These are phyloP conservation scores for Syncephalastrum monosporum DNA, from an alignment of 371 early-diverging fungal genomes.

Conservation along the genomic window DNA sequence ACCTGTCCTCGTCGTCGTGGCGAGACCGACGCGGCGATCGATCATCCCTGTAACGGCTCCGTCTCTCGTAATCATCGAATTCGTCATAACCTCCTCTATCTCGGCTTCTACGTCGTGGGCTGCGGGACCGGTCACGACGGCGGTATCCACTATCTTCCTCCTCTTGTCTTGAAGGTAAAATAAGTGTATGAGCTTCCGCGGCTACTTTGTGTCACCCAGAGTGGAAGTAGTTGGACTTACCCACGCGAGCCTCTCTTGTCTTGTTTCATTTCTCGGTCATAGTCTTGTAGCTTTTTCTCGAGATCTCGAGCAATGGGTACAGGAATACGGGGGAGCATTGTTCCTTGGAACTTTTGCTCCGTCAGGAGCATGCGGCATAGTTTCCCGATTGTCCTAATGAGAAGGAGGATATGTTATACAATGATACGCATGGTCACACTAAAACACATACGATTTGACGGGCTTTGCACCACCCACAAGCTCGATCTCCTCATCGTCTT, in stretches of 20 bases:
- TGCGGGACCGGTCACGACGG: constrained; percentile 1
- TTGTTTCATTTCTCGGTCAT: constrained; percentile 35
- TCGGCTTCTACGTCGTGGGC: not conserved
- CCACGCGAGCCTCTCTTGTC: constrained; percentile 1
- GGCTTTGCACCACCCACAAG: constrained; percentile 67
- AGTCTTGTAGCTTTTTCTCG: constrained; percentile 61
- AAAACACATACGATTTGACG: constrained; percentile 52
- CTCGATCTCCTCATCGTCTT: constrained; percentile 75
- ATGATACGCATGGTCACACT: constrained; percentile 1
- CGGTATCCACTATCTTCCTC: constrained; percentile 1
- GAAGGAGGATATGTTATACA: constrained; percentile 8
- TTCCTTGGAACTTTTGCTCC: constrained; percentile 70
- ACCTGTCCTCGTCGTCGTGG: constrained; percentile 2
- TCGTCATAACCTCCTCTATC: not conserved
- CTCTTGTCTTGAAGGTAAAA: not conserved
- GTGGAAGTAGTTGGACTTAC: too few species aligned
- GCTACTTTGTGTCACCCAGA: not conserved
- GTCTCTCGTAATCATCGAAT: constrained; percentile 6
- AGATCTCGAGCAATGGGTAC: constrained; percentile 80
- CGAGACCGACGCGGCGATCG: not conserved
- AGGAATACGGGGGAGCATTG: constrained; percentile 86
- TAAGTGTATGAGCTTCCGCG: not conserved
- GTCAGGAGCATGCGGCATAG: constrained; percentile 66
- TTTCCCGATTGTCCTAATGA: constrained; percentile 65
- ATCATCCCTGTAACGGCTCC: not conserved